Evolutionary conservation across 192 early-diverging fungal genomes (phyloP), one percentile per base, ranked within the genome.

Genomic region (Gaertneriomyces sp.): DNA sequence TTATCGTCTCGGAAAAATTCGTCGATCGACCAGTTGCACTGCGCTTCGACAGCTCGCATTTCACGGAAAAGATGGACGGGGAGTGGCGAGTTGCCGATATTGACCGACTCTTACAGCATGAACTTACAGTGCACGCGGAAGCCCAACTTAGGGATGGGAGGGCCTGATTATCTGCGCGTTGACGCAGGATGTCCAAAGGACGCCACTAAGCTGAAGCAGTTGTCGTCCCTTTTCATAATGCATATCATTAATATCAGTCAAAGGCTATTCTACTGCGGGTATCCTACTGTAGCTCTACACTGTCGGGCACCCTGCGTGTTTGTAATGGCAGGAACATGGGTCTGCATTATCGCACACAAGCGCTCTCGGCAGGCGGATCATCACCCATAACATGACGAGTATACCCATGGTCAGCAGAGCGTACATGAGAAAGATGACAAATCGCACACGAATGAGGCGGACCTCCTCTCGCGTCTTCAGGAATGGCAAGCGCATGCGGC

Each of bases 21-120:
- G 63, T 58, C 14, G 17, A 19, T 3, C 43, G n/a, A 3, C 8
- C 52, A 19, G 53, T 66, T 11, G 7, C 8, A 16, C 16, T 66
- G 7, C 14, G 64, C 33, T 66, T 66, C 19, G 64, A 66, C 12
- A 44, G 14, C n/a, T 16, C 25, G 12, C 64, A 66, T 58, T 66
- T 66, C 25, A 20, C 41, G 20, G 17, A 54, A 12, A 64, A 40
- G 40, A 55, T 20, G 51, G 64, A 66, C 4, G 64, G 64, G 14
- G 20, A 44, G 7, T 66, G 64, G 64, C 5, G 7, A 7, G 11
- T 66, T 7, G 64, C 42, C 5, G 64, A 66, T 45, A 53, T 66
- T 16, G 64, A 66, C 25, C 1, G 64, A 25, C 33, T 66, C 43
- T 20, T 38, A 19, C 53, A 56, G 39, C 20, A 56, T 7, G 64